A percentile compares a stretch with the other conserved stretches of the same genome.
Evolutionary conservation across 345 rosid species (phyloP).

Genomic region (Citrus inodora): DNA sequence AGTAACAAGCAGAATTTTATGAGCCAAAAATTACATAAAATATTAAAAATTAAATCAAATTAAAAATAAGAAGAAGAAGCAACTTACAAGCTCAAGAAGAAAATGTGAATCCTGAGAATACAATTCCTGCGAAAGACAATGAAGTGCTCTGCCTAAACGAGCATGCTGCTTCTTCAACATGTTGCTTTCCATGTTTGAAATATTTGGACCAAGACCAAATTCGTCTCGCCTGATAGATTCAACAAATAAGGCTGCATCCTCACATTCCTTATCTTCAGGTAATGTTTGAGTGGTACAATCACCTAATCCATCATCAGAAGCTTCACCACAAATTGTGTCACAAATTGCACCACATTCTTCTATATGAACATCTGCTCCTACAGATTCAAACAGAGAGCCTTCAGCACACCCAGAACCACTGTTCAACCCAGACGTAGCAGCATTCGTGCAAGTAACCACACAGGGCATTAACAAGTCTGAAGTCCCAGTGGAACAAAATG

Average conservation of each 20-base stretch:
- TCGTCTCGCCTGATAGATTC: slow-evolving; percentile 84
- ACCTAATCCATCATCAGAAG: slow-evolving; percentile 25
- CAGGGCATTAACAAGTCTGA: slow-evolving; percentile 14
- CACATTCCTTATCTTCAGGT: slow-evolving; percentile 26
- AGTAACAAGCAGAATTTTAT: not conserved
- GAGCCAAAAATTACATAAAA: not conserved
- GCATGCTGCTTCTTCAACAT: slow-evolving; percentile 95
- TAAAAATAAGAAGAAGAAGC: not conserved
- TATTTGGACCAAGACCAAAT: slow-evolving; percentile 73
- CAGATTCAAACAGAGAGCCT: slow-evolving; percentile 16
- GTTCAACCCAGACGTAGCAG: slow-evolving; percentile 20
- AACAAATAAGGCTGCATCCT: slow-evolving; percentile 49
- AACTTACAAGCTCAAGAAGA: slow-evolving; percentile 93
- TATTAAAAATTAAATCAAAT: not conserved
- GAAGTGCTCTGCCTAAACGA: slow-evolving; percentile 97
- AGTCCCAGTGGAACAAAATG: slow-evolving; percentile 32
- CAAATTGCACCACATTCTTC: slow-evolving; percentile 28
- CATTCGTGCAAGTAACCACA: slow-evolving; percentile 22
- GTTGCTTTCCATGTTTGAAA: slow-evolving; percentile 59
- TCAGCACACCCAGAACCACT: slow-evolving; percentile 20
- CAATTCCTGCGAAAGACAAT: slow-evolving; percentile 94
- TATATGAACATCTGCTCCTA: slow-evolving; percentile 14
- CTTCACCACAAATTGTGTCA: slow-evolving; percentile 19
- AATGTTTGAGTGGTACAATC: slow-evolving; percentile 19
- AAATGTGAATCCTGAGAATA: slow-evolving; percentile 99